Evolutionary conservation across 1,284 basidiomycete species (phyloP).

Genomic region (Trametes hirsuta): DNA sequence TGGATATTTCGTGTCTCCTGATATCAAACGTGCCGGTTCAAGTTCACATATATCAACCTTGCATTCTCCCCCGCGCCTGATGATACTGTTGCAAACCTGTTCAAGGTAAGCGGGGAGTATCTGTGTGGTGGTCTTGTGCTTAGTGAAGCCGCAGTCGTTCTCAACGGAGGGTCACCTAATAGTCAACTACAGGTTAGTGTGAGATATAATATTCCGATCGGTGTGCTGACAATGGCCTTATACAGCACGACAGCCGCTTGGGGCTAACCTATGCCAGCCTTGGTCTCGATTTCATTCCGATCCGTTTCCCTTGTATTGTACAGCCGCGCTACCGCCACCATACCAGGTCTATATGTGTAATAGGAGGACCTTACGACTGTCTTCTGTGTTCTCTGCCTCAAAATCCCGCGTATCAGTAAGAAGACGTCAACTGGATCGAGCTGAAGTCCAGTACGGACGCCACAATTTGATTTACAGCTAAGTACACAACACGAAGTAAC

Average conservation of each 20-base stretch:
- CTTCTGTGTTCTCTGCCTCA: background rate
- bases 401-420: background rate
- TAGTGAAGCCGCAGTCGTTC: slow-evolving; percentile 65
- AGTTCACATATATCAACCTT: slow-evolving; percentile 99
- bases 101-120: slow-evolving; percentile 59
- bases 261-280: slow-evolving; percentile 49
- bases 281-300: background rate
- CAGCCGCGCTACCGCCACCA: background rate
- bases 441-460: too few relatives aligned
- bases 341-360: background rate
- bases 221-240: background rate
- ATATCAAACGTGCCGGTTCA: slow-evolving; percentile 4
- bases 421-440: too few relatives aligned
- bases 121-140: background rate
- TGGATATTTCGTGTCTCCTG: background rate
- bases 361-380: background rate
- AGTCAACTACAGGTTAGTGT: slow-evolving; percentile 90
- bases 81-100: slow-evolving; percentile 89
- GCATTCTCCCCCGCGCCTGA: slow-evolving; percentile 95
- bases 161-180: slow-evolving; percentile 93
- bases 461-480: background rate
- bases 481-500: background rate
- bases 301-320: background rate
- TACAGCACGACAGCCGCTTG: slow-evolving; percentile 73
- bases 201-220: background rate